Percentiles rank a stretch among this genome's conserved stretches.
Evolutionary conservation across 1,284 basidiomycete species (phyloP).

Genomic region (Puccinia triticina): DNA sequence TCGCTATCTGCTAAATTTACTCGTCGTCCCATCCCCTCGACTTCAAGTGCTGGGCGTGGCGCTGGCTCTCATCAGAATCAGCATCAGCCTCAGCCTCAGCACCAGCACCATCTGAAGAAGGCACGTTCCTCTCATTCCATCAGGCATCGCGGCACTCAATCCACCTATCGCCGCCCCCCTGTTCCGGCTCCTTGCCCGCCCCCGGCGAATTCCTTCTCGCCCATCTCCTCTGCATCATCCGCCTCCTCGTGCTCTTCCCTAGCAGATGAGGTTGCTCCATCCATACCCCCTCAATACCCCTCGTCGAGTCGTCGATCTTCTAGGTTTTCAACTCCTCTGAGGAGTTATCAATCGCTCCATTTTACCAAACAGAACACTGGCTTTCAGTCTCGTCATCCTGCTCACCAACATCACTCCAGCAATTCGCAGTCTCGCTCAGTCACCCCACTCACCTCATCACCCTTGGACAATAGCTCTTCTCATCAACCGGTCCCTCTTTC

Average conservation of each 20-base stretch:
- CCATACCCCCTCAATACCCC: constrained; percentile 11
- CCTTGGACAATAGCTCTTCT: background rate
- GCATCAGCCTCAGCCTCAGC: background rate
- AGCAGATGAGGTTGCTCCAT: background rate
- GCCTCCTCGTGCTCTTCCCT: background rate
- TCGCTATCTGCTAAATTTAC: background rate
- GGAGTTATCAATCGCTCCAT: constrained; percentile 19
- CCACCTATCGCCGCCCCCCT: constrained; percentile 4
- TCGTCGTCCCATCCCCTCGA: background rate
- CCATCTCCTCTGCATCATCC: constrained; percentile 21
- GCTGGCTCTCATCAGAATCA: background rate
- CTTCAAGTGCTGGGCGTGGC: background rate
- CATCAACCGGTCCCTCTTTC: background rate
- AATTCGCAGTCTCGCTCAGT: background rate
- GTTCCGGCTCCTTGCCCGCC: background rate
- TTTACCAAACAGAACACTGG: constrained; percentile 13
- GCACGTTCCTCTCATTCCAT: constrained; percentile 15
- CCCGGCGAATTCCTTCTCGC: background rate
- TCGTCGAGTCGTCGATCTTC: background rate
- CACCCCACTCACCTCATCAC: constrained; percentile 7
- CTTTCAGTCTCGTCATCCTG: constrained; percentile 7
- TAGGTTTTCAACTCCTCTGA: constrained; percentile 22
- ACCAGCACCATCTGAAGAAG: background rate
- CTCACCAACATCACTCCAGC: background rate
- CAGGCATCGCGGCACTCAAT: background rate